Conservation (phyloP, 2,329 filamentous ascomycete genomes). For the Cladophialophora psammophila region DNA sequence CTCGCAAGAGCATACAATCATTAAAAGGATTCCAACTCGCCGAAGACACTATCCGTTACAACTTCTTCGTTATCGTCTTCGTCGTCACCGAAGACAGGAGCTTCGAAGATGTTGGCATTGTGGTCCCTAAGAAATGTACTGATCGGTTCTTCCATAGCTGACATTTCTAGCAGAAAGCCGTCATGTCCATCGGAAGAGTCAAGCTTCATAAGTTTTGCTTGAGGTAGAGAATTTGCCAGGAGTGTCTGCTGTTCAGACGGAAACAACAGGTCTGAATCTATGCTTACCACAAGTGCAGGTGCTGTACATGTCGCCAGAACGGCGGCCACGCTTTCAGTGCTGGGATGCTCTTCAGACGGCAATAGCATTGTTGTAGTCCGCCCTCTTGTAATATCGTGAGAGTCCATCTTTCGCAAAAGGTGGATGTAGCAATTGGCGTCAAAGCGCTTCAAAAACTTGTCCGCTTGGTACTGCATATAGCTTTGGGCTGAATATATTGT, state of each 20-base stretch:
- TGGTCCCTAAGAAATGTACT: constrained; percentile 9
- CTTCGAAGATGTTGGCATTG: neutral
- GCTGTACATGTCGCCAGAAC: constrained; percentile 69
- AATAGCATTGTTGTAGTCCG: constrained; percentile 65
- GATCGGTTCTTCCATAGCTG: constrained; percentile 2
- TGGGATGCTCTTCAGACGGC: constrained; percentile 3
- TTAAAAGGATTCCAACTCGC: constrained; percentile 15
- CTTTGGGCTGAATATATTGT: constrained; percentile 88
- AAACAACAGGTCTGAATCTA: constrained; percentile 93
- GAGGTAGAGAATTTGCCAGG: constrained; percentile 78
- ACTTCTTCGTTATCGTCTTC: constrained; percentile 4
- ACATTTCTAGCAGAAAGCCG: constrained; percentile 90
- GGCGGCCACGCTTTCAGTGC: constrained; percentile 71
- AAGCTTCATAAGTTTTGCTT: constrained; percentile 81
- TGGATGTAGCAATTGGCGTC: constrained; percentile 99
- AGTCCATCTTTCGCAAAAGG: constrained; percentile 96
- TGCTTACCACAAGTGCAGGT: constrained; percentile 87
- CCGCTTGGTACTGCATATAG: constrained; percentile 93
- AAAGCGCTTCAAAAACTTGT: constrained; percentile 96
- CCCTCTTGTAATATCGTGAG: constrained; percentile 87
- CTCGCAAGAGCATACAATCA: neutral
- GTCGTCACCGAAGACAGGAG: neutral
- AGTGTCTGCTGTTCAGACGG: constrained; percentile 96
- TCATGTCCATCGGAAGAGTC: constrained; percentile 95
- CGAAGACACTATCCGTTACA: constrained; percentile 19